phyloP scores from a whole-genome alignment of 1,139 yeast species.

The Suhomyces anneliseae region DNA sequence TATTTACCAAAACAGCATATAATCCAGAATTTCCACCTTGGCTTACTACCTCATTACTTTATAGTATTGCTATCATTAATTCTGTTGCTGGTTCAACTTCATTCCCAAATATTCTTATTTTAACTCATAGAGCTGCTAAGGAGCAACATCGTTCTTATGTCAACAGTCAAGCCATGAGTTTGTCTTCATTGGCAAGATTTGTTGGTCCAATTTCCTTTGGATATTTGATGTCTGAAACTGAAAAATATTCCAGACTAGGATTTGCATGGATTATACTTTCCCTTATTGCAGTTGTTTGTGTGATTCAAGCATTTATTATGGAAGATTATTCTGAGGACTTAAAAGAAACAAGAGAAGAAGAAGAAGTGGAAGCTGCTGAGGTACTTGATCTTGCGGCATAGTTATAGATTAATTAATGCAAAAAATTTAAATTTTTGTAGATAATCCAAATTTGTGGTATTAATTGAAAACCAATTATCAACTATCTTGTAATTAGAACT shows the following conservation, averaged over 20 bases:
- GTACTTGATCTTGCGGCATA: not conserved
- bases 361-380: not conserved
- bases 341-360: not conserved
- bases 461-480: no score
- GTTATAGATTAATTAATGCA: not conserved
- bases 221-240: constrained; percentile 40
- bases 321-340: constrained; percentile 29
- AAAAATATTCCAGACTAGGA: constrained; percentile 38
- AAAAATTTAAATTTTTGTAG: no score
- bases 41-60: constrained; percentile 12
- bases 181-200: constrained; percentile 55
- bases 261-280: constrained; percentile 52
- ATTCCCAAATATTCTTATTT: constrained; percentile 43
- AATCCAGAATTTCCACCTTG: constrained; percentile 16
- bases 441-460: no score
- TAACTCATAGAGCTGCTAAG: constrained; percentile 50
- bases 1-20: constrained; percentile 21
- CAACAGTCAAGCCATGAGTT: constrained; percentile 49
- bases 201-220: constrained; percentile 64
- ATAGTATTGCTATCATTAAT: constrained; percentile 19
- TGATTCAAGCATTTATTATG: constrained; percentile 33
- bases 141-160: constrained; percentile 50
- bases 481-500: no score
- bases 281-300: constrained; percentile 32
- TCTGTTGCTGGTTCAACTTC: constrained; percentile 22